phyloP scores from a whole-genome alignment of 768 basidiomycete genomes.

The Cyathus striatus region DNA sequence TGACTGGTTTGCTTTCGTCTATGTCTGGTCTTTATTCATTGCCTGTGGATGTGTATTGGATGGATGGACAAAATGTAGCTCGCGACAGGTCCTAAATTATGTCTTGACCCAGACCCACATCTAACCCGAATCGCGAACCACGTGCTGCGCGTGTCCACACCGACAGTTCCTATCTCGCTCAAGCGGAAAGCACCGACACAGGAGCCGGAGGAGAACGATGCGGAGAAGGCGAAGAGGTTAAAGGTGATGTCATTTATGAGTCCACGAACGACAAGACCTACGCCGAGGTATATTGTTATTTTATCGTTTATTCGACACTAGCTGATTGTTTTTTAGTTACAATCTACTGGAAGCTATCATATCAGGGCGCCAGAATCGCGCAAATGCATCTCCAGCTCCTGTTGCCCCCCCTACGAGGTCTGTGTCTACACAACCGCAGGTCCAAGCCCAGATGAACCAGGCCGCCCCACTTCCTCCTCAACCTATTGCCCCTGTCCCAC shows the following conservation, averaged over 20 bases:
- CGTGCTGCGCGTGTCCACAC: slow-evolving; percentile 65
- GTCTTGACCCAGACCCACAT: slow-evolving; percentile 76
- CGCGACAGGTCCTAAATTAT: slow-evolving; percentile 70
- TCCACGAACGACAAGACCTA: slow-evolving; percentile 45
- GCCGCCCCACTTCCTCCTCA: slow-evolving; percentile 15
- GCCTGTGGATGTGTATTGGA: too few species aligned
- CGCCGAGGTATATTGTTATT: slow-evolving; percentile 42
- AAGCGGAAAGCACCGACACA: slow-evolving; percentile 71
- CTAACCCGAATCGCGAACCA: slow-evolving; percentile 74
- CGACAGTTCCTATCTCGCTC: slow-evolving; percentile 65
- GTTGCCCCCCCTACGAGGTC: slow-evolving; percentile 21
- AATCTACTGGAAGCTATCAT: slow-evolving; percentile 53
- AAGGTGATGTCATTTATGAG: slow-evolving; percentile 82
- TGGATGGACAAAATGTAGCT: slow-evolving; percentile 50
- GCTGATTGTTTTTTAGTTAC: slow-evolving; percentile 34
- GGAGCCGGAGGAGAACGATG: slow-evolving; percentile 74
- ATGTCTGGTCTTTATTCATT: too few species aligned
- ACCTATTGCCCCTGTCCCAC: slow-evolving; percentile 6
- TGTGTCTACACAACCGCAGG: slow-evolving; percentile 15
- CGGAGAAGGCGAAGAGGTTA: slow-evolving; percentile 62
- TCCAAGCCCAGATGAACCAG: slow-evolving; percentile 13
- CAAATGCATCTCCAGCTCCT: slow-evolving; percentile 13
- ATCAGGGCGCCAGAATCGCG: too few species aligned
- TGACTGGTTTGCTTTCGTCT: too few species aligned
- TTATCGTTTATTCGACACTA: neutral